Base-by-base conservation (phyloP, 495 filamentous ascomycete genomes). In the Trichoderma asperelloides region DNA sequence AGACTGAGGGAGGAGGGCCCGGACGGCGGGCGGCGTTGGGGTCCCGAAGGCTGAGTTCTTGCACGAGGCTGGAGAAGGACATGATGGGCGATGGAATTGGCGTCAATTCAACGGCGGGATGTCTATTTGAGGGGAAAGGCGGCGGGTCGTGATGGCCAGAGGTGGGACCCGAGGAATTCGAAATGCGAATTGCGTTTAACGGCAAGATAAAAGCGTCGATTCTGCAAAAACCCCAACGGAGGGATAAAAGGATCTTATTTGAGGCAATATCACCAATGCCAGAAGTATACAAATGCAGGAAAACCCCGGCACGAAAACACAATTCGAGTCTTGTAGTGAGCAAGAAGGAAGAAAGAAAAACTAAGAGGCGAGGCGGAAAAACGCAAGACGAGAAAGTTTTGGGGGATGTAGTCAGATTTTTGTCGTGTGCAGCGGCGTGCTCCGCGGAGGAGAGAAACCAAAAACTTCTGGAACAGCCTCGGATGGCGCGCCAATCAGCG, bases 1-100 rank as follows among this genome's bases (percentile, higher is more conserved):
- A 85, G 28, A 70, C 75, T 3, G 84, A 82, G 41, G 79, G 73
- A n/a, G 76, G 72, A 18, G 67, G 78, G 67, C 77, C 75, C 43
- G 73, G 71, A 39, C 75, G 73, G 69, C 81, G 71, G 23, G 75
- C 30, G 66, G 72, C 70, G 80, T 82, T 71, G 78, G 84, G 43
- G 74, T 85, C 70, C 77, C 83, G 73, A 72, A 91, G 90, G 43
- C 90, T 86, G 49, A 97, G 80, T 74, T 96, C 91, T 66, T 92
- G 92, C 57, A 97, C 91, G 37, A 97, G 87, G 70, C 87, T 89
- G 15, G 93, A 96, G 78, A 96, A 96, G 1, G 93, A 97, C 93
- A 97, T 97, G 25, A 28, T 60, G 55, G 12, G 55, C 23, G 16
- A 25, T 37, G 33, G 33, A 37, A 37, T 37, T 37, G 33, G 33